Evolutionary conservation across 345 rosid species (phyloP), one percentile per base, ranked within the genome.

Genomic region (Syzygium aromaticum): DNA sequence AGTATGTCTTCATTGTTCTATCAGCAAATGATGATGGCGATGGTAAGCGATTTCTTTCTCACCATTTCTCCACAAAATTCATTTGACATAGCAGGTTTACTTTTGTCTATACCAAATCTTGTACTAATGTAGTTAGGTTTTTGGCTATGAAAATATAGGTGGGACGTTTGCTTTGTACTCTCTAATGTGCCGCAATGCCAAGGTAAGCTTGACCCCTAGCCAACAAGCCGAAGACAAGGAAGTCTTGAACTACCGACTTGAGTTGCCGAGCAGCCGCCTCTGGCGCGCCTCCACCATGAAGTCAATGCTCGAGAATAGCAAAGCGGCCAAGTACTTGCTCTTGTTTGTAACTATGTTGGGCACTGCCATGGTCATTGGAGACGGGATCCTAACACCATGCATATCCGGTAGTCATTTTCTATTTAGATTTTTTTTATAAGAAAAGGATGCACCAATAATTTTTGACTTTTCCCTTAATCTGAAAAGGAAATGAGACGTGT

Each of bases 351-450:
- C 89, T 52, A 82, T 92, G 90, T 84, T 89, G 52, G 92, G 86
- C 8, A 91, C 89, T 3, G 86, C 93, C 77, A 90, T 92, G 92
- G 89, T 89, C 87, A 87, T 92, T 15, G 93, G 92, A 56, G 93
- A 90, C 53, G 92, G 92, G 11, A 86, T 89, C 86, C 89, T 90
- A 46, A 87, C 90, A 0, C 92, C 93, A 9, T 86, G 87, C 87
- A 88, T 89, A 5, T 90, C 92, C 25, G 89, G 92, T 90, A 84
- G 11, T 64, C 7, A 28, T 30, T 30, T 15, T 28, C 38, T 38
- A 64, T 30, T 13, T 1, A 63, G 11, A 28, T 6, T 27, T 59
- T 27, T 23, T 59, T 27, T 11, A 0, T 4, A 61, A n/a, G 33
- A n/a, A n/a, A 14, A n/a, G 7, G 64, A 61, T 6, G 73, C 73